Conservation (phyloP, 2,329 filamentous ascomycete genomes). For the Diaporthe sp. region DNA sequence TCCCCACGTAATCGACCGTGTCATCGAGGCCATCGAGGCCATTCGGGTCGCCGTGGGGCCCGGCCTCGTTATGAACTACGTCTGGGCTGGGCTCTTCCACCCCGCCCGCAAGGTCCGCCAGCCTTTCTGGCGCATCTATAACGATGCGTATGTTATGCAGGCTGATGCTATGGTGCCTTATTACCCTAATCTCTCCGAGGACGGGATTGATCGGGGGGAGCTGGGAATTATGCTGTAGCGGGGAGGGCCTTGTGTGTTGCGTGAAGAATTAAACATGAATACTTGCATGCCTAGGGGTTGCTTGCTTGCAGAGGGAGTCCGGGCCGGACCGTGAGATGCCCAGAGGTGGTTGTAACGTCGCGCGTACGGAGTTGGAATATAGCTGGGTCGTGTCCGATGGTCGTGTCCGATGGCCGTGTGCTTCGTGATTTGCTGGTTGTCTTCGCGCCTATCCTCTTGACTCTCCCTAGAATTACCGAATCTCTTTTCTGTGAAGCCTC, state of each 20-base stretch:
- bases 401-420: neutral
- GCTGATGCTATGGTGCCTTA: conserved; percentile 97
- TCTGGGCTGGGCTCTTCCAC: conserved; percentile 98
- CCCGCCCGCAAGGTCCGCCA: conserved; percentile 93
- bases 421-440: neutral
- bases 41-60: conserved; percentile 93
- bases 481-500: too few species aligned
- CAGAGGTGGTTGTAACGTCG: neutral
- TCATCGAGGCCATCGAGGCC: conserved; percentile 97
- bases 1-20: conserved; percentile 97
- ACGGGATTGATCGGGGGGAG: conserved; percentile 82
- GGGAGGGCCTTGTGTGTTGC: neutral
- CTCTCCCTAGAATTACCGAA: too few species aligned
- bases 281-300: neutral
- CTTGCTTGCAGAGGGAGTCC: neutral
- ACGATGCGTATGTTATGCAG: conserved; percentile 93
- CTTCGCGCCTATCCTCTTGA: neutral
- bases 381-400: neutral
- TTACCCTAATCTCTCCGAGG: conserved; percentile 88
- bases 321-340: neutral
- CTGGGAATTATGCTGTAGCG: conserved; percentile 82
- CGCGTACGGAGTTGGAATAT: neutral
- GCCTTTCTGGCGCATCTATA: conserved; percentile 97
- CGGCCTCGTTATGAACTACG: conserved; percentile 95
- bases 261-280: neutral